Base-by-base conservation (phyloP, 1,139 yeast species). In the Magnusiomyces fungicola region DNA sequence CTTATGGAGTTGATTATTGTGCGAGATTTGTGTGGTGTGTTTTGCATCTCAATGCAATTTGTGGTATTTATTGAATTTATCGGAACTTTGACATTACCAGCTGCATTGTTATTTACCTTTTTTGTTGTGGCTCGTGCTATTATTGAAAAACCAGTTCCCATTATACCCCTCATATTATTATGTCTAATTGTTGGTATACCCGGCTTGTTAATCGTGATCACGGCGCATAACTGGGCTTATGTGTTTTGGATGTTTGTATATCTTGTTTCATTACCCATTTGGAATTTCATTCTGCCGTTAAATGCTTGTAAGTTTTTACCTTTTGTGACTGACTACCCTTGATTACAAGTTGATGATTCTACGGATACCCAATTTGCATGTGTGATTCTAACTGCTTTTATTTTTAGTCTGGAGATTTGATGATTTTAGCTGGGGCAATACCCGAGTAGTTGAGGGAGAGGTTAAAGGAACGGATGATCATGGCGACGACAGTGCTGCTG, bases 381-480 rank as follows among this genome's bases (percentile, higher is more conserved):
- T n/a, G n/a, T n/a, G n/a, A n/a, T n/a, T n/a, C n/a, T n/a, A n/a
- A n/a, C n/a, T 19, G 27, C 23, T 33, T 33, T n/a, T 9, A 9
- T 14, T 43, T 16, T 25, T 43, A 43, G 46, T 51, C 57, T 89
- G 97, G 97, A 88, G 87, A 64, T 88, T 89, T 68, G 97, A 89
- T 68, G 96, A 89, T 66, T 89, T 89, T 66, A 80, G 90, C 64
- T 89, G 97, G 97, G 96, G 96, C 62, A 95, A 85, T 58, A 88
- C 96, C 1, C 76, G 96, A 71, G 76, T 81, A 23, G 78, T 86
- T 47, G 78, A 77, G 25, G 88, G 85, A 33, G 86, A 75, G 5
- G 51, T 47, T 43, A 61, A 34, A n/a, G 24, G 21, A 24, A 32
- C 24, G 9, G 29, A 38, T 22, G 46, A 22, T 23, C 21, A 39